Evolutionary conservation across 2,329 filamentous ascomycete species (phyloP).

Genomic region (Ophiocordyceps australis): DNA sequence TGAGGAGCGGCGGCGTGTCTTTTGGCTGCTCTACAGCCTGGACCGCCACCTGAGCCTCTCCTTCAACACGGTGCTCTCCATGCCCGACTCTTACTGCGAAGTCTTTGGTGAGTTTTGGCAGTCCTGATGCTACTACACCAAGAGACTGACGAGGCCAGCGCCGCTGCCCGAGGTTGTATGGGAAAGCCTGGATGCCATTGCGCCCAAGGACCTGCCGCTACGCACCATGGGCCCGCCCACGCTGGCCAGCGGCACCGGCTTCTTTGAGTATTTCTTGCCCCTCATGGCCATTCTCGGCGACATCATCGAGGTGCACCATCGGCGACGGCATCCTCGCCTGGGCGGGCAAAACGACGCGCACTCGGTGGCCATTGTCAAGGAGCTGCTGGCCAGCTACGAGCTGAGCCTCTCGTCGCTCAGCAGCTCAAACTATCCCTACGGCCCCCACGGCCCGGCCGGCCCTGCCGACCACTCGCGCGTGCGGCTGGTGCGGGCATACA

Average conservation of each 20-base stretch:
- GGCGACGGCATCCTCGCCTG: constrained; percentile 21
- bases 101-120: constrained; percentile 16
- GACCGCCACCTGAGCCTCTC: constrained; percentile 27
- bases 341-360: constrained; percentile 15
- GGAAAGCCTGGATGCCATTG: constrained; percentile 17
- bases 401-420: constrained; percentile 14
- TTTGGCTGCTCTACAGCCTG: constrained; percentile 27
- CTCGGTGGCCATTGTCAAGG: constrained; percentile 14
- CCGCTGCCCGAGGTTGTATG: constrained; percentile 21
- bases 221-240: constrained; percentile 18
- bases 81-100: constrained; percentile 26
- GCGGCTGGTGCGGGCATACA: constrained; percentile 25
- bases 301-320: constrained; percentile 26
- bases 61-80: constrained; percentile 22
- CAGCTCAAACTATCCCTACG: background rate
- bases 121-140: too few relatives aligned
- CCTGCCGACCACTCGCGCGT: constrained; percentile 11
- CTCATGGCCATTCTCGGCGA: constrained; percentile 29
- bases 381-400: constrained; percentile 18
- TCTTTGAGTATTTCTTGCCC: constrained; percentile 31
- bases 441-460: background rate
- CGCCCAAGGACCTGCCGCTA: constrained; percentile 11
- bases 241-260: constrained; percentile 19
- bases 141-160: too few relatives aligned
- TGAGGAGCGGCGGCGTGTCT: constrained; percentile 25